Percentiles rank a stretch among this genome's conserved stretches.
Conservation (phyloP, 768 basidiomycete species). For the Macrolepiota fuliginosa region DNA sequence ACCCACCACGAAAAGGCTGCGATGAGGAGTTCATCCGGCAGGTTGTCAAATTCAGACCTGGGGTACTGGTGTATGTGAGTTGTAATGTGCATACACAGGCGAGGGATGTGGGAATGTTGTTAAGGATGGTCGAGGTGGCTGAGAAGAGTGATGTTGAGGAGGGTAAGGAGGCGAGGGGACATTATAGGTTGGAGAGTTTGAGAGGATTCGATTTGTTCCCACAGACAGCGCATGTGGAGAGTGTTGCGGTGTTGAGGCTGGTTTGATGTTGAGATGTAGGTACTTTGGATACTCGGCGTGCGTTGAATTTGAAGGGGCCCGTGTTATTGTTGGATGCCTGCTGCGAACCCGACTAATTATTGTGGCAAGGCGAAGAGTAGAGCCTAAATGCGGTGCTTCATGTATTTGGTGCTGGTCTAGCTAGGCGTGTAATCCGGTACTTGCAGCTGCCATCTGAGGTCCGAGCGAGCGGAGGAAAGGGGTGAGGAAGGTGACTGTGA, state of each 20-base stretch:
- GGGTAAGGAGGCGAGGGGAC: constrained; percentile 34
- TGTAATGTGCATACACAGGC: constrained; percentile 96
- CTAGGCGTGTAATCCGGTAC: no score
- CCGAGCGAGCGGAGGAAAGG: no score
- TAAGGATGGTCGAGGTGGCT: constrained; percentile 47
- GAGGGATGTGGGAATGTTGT: constrained; percentile 65
- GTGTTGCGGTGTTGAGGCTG: constrained; percentile 65
- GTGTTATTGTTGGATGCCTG: no score
- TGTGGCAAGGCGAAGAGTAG: no score
- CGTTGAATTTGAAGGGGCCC: neutral
- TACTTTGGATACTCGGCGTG: neutral
- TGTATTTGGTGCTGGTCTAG: no score
- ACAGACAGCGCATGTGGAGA: constrained; percentile 93
- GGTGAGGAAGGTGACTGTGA: no score
- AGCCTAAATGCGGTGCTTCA: no score
- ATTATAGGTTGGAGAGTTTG: constrained; percentile 79
- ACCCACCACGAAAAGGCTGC: constrained; percentile 95
- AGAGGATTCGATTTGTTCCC: constrained; percentile 95
- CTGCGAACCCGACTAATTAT: no score
- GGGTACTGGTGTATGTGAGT: constrained; percentile 83
- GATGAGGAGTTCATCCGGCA: constrained; percentile 79
- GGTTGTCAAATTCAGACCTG: constrained; percentile 64
- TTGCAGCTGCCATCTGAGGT: no score
- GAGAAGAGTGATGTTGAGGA: constrained; percentile 41
- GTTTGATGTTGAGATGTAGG: constrained; percentile 12